Conservation (phyloP, 2,329 filamentous ascomycete genomes). For the Phaeomoniella chlamydospora region DNA sequence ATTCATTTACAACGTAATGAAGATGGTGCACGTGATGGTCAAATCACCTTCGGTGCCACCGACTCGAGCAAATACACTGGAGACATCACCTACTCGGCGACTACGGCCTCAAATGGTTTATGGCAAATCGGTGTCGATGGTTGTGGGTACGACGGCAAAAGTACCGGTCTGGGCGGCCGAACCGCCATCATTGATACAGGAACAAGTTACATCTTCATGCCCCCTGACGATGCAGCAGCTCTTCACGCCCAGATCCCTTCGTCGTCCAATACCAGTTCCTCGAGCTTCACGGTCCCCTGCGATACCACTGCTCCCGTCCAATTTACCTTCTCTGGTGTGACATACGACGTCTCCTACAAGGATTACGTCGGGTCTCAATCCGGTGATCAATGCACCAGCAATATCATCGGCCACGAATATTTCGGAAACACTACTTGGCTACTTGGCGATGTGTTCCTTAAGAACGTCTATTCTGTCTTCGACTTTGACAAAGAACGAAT, state of each 20-base stretch:
- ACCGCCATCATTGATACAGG: conserved; percentile 71
- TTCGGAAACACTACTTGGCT: conserved; percentile 54
- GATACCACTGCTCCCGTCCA: conserved; percentile 45
- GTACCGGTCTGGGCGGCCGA: conserved; percentile 34
- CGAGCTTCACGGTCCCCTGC: conserved; percentile 59
- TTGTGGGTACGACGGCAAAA: conserved; percentile 44
- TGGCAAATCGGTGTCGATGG: conserved; percentile 64
- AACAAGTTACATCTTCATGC: conserved; percentile 65
- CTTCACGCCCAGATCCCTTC: conserved; percentile 56
- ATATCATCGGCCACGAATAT: conserved; percentile 58
- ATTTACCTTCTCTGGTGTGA: conserved; percentile 53
- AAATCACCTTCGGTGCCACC: conserved; percentile 60
- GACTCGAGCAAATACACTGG: conserved; percentile 55
- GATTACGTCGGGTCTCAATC: conserved; percentile 49
- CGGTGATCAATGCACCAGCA: conserved; percentile 41
- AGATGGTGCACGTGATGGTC: conserved; percentile 56
- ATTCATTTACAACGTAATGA: conserved; percentile 53
- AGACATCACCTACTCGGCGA: conserved; percentile 50
- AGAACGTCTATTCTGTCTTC: conserved; percentile 80
- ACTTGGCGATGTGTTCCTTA: conserved; percentile 73
- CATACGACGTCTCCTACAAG: conserved; percentile 50
- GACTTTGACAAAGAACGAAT: conserved; percentile 39
- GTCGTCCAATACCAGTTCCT: conserved; percentile 37
- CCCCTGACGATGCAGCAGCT: conserved; percentile 47
- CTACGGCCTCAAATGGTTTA: conserved; percentile 32